A percentile compares a stretch with the other conserved stretches of the same genome.
phyloP scores from a whole-genome alignment of 2,329 filamentous ascomycete genomes.

The Incumbomyces delicatus region DNA sequence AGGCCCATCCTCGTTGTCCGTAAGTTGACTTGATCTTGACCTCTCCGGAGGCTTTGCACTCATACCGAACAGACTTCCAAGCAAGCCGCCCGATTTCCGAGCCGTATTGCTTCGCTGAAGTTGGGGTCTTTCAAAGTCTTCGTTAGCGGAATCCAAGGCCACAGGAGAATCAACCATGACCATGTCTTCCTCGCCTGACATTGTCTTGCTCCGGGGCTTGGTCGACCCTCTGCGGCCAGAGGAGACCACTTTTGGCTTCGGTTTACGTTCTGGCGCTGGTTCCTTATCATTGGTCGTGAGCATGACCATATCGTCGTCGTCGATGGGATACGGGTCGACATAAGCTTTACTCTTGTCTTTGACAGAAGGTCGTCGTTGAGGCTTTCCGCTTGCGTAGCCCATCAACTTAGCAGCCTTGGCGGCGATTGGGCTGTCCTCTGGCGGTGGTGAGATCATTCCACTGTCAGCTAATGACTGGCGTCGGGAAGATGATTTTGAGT shows the following conservation, averaged over 20 bases:
- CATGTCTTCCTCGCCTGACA: conserved; percentile 38
- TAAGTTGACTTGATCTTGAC: conserved; percentile 20
- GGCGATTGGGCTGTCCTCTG: conserved; percentile 53
- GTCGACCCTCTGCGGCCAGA: conserved; percentile 9
- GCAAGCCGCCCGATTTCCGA: conserved; percentile 47
- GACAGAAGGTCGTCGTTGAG: conserved; percentile 40
- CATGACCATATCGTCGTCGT: conserved; percentile 55
- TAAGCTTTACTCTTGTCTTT: conserved; percentile 37
- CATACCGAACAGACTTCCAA: conserved; percentile 57
- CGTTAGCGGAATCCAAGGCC: conserved; percentile 36
- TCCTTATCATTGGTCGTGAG: conserved; percentile 40
- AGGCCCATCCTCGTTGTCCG: conserved; percentile 17
- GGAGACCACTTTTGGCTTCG: conserved; percentile 23
- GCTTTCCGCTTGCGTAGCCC: conserved; percentile 45
- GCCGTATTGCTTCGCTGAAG: conserved; percentile 53
- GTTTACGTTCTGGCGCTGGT: conserved; percentile 20
- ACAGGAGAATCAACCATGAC: conserved; percentile 45
- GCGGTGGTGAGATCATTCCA: conserved; percentile 62
- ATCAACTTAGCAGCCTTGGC: conserved; percentile 73
- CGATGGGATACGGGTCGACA: conserved; percentile 52
- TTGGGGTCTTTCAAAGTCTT: conserved; percentile 42
- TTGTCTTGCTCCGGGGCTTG: conserved; percentile 20
- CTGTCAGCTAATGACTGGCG: conserved; percentile 60
- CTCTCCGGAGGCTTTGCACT: conserved; percentile 31
- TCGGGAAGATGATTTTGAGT: conserved; percentile 46